Base-by-base conservation (phyloP, 257 asterid genomes). In the Gardenia jasminoides region DNA sequence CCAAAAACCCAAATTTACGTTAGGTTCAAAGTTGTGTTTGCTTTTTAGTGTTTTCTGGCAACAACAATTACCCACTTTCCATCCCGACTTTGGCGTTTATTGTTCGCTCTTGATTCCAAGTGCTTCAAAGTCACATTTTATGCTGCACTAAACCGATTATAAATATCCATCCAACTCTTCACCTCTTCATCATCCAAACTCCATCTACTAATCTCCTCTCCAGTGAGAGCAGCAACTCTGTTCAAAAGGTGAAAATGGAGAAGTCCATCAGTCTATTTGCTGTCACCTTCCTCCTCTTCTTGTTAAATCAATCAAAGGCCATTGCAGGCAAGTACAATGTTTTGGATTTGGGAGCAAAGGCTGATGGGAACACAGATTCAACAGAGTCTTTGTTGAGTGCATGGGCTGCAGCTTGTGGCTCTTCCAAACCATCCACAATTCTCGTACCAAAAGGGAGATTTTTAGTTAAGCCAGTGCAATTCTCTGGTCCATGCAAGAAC, bases 321-420 rank as follows among this genome's bases (percentile, higher is more conserved):
- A 30, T 66, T 41, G 17, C 12, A 15, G 74, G 69, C 73, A 73
- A 71, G 5, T 82, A 80, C 74, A 85, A 89, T 64, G 84, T 90
- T 33, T 15, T 76, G 43, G 78, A 67, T 0, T 77, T 86, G 0
- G 96, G 96, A n/a, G 96, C 96, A 24, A 88, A 83, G 22, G 81
- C 90, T 3, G 84, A 88, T 58, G 91, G 87, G 22, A 66, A 59
- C 33, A 76, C 80, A 0, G 94, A 91, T 77, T 89, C 94, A 36
- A 80, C 91, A 1, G 50, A 54, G 20, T 79, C 92, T 1, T 76
- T 92, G 17, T 7, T 39, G 50, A 84, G 31, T 26, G 95, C 93
- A 65, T 92, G 97, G 97, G 71, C 81, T 43, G 79, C 80, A 7
- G 93, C 92, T 36, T 92, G 97, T 80, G 88, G 79, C 47, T 86